Evolutionary conservation across 1,284 basidiomycete species (phyloP), one percentile per base, ranked within the genome.

Genomic region (Puccinia novopanici): DNA sequence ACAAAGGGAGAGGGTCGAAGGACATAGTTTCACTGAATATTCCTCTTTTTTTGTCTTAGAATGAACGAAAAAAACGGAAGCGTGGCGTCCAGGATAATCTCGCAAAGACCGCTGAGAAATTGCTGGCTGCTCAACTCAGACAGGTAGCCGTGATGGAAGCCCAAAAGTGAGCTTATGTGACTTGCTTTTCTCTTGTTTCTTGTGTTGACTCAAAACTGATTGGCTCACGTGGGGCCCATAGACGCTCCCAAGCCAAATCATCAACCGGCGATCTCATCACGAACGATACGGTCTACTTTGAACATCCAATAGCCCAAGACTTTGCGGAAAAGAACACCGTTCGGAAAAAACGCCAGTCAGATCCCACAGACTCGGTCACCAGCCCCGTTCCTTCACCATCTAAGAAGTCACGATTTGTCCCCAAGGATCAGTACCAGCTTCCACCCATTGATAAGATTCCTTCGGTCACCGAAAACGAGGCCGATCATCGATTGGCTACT

Each of bases 81-180:
- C 82, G 84, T 34, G 83, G 84, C n/a, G 84, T 84, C n/a, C 82
- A 83, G 50, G 85, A 86, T 45, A 84, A 84, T 37, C 84, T 85
- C 63, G 84, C 84, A 3, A 82, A 83, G 40, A 84, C 85, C 4
- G 85, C 96, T 0, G 94, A 98, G 86, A 92, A 91, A 85, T 89
- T 99, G 55, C 90, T 99, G 30, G 93, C 94, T 6, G 96, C 96
- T 8, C 95, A 98, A 84, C 88, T 99, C 90, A 89, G 97, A 83
- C 89, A 92, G 40, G 94, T 94, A 82, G 97, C 97, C 40, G 87
- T 99, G 80, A 90, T 90, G 80, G 91, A 93, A 75, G 90, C 91
- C 42, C 88, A 90, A 82, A 85, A 86, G 87, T 87, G 85, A 84
- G 84, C 82, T 12, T 30, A 27, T 0, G 6, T 34, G 37, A 48